Conservation (phyloP, 345 rosid genomes). For the Orychophragmus violaceus region DNA sequence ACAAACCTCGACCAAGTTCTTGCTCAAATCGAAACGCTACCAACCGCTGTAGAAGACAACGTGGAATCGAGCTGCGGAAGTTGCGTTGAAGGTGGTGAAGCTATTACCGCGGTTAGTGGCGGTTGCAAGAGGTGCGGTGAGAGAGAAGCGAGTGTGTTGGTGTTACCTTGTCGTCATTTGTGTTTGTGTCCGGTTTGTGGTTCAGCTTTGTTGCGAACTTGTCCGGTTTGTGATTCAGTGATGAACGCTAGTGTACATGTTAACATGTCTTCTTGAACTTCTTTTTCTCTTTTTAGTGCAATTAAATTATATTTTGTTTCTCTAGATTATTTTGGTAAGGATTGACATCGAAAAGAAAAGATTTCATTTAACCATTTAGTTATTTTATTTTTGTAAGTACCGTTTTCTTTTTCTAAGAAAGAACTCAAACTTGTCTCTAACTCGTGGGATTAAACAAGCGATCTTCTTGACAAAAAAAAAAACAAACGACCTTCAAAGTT, state of each 20-base stretch:
- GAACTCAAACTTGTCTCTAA: too few relatives aligned
- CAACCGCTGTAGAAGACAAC: conserved; percentile 34
- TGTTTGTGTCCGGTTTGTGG: conserved; percentile 72
- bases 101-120: conserved; percentile 3
- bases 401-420: not conserved
- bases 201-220: conserved; percentile 40
- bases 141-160: conserved; percentile 61
- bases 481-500: too few relatives aligned
- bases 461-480: too few relatives aligned
- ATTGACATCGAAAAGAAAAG: not conserved
- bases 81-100: conserved; percentile 28
- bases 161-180: conserved; percentile 82
- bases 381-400: not conserved
- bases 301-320: not conserved
- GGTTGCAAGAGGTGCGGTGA: conserved; percentile 59
- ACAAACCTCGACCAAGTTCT: conserved; percentile 53
- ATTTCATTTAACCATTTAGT: not conserved
- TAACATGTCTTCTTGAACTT: conserved; percentile 39
- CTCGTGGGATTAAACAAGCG: too few relatives aligned
- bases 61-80: conserved; percentile 70
- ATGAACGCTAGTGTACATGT: conserved; percentile 62
- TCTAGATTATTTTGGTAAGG: not conserved
- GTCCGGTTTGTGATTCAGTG: conserved; percentile 46
- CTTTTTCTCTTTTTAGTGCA: not conserved
- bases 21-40: conserved; percentile 47